Evolutionary conservation across 306 rosid species (phyloP).

Genomic region (Ceratonia siliqua): DNA sequence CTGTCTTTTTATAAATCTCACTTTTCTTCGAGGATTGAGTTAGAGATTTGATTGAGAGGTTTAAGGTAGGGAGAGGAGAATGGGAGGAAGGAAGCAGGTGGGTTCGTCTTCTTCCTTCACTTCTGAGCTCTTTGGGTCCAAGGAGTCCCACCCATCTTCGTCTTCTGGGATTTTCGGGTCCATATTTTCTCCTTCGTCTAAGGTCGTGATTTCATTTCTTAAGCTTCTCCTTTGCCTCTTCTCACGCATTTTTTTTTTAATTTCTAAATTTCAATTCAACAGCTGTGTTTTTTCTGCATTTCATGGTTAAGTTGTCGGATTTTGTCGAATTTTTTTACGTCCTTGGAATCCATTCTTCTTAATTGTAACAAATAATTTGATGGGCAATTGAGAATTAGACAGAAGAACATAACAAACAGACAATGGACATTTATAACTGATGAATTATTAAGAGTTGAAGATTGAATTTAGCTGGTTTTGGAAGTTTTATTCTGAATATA

Average conservation of each 20-base stretch:
- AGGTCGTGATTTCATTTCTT: conserved; percentile 42
- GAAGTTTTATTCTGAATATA: not conserved
- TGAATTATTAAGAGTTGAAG: not conserved
- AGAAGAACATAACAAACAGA: not conserved
- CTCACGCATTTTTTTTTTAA: not conserved
- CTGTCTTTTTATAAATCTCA: conserved; percentile 1
- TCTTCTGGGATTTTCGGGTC: conserved; percentile 63
- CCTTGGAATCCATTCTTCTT: not conserved
- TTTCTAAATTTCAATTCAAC: conserved; percentile 20
- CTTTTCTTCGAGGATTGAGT: conserved; percentile 25
- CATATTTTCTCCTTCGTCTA: conserved; percentile 56
- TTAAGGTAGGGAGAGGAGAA: conserved; percentile 27
- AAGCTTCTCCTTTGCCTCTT: not conserved
- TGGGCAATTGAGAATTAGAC: not conserved
- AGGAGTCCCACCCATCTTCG: conserved; percentile 46
- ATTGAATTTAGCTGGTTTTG: not conserved
- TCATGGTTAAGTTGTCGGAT: not conserved
- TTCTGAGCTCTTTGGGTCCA: conserved; percentile 70
- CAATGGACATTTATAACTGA: conserved; percentile 6
- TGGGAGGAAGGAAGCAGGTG: conserved; percentile 63
- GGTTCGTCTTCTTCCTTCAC: conserved; percentile 68
- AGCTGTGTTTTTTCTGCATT: conserved; percentile 9
- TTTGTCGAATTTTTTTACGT: not conserved
- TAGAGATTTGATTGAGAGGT: conserved; percentile 5
- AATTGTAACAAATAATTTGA: too few relatives aligned